Evolutionary conservation across 805 yeast species (phyloP), one percentile per base, ranked within the genome.

Genomic region (Groenewaldozyma salmanticensis): DNA sequence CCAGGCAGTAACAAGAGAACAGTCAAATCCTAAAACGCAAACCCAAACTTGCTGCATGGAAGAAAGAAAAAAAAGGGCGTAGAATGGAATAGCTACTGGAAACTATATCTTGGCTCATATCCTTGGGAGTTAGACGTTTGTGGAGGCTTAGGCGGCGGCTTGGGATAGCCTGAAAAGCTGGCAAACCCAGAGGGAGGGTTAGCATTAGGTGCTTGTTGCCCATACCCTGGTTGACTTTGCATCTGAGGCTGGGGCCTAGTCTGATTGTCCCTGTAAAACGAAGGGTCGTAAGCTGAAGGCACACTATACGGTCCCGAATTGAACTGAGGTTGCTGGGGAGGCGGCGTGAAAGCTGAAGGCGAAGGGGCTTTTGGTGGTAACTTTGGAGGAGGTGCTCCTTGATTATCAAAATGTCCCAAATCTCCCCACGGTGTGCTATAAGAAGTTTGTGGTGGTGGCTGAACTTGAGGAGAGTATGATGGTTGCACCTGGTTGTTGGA

Each of bases 251-350:
- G 45, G 39, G 38, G 50, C 5, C 22, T 31, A 15, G 38, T 34
- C n/a, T 9, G 39, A 21, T 44, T 40, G 5, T 40, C 41, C 38
- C 65, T 60, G 46, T 70, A 70, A 67, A 69, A 65, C 42, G 68
- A 60, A 2, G 74, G 71, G 47, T 66, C 65, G 49, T 70, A 70
- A 2, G 67, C 62, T 1, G 74, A 69, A 1, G 74, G 75, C 27
- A 37, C 35, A 3, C 41, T 35, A 35, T 45, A 50, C 5, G 47
- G 43, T 5, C 45, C 44, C 13, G 41, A 42, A 32, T 45, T 47
- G 22, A 46, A 37, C 11, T 31, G 43, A 20, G 44, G 37, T 11
- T 44, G 50, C n/a, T n/a, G n/a, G 18, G 47, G 42, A 2, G 42
- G 39, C 19, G 44, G 35, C 19, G 39, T 9, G 42, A 31, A n/a